phyloP scores from a whole-genome alignment of 169 alveolate species.

The Eimeria zaria region DNA sequence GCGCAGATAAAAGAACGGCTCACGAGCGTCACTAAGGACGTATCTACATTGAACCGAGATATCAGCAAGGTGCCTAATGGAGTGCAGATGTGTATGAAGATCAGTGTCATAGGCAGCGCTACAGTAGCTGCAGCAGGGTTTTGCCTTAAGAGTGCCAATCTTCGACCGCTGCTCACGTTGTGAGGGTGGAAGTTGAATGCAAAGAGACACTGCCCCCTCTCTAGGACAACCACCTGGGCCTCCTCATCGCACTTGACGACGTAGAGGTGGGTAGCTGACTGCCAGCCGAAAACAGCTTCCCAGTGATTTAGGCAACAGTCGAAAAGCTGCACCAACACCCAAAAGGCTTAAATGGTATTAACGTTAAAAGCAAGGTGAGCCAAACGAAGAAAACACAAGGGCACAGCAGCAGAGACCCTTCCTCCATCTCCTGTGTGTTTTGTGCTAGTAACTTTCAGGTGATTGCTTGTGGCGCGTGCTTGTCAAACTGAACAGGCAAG shows the following conservation, averaged over 20 bases:
- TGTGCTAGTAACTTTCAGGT: not conserved
- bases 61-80: not conserved
- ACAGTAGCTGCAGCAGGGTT: not conserved
- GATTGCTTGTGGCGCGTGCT: not conserved
- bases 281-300: slow-evolving; percentile 91
- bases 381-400: too few relatives aligned
- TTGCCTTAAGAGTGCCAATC: not conserved
- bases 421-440: not conserved
- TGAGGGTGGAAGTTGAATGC: slow-evolving; percentile 94
- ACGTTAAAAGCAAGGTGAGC: not conserved
- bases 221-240: slow-evolving; percentile 95
- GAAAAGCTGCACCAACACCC: slow-evolving; percentile 86
- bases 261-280: slow-evolving; percentile 90
- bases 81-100: not conserved
- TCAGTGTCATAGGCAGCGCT: not conserved
- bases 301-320: slow-evolving; percentile 92
- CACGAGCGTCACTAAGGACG: not conserved
- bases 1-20: not conserved
- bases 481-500: not conserved
- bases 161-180: slow-evolving; percentile 79
- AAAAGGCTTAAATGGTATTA: not conserved
- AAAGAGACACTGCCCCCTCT: slow-evolving; percentile 93
- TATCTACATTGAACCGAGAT: not conserved
- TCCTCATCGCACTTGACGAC: slow-evolving; percentile 92
- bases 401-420: not conserved